phyloP scores from a whole-genome alignment of 2,329 filamentous ascomycete species.

The Alternaria triticimaculans region DNA sequence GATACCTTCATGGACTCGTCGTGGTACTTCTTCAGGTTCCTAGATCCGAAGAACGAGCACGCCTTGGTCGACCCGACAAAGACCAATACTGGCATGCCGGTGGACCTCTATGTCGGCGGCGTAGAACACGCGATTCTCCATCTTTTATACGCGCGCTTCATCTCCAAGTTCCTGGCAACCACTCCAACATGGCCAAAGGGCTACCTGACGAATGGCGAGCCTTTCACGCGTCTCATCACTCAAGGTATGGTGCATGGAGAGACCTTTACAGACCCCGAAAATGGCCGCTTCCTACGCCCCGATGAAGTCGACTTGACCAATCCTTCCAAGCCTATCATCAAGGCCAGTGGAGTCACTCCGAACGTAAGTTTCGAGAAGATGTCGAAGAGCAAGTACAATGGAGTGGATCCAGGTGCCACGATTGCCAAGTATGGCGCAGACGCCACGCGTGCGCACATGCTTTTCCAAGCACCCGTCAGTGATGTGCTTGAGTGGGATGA shows the following conservation, averaged over 20 bases:
- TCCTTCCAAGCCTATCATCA: conserved; percentile 65
- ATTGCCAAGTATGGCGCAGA: conserved; percentile 81
- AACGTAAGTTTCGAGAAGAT: conserved; percentile 83
- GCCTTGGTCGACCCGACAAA: conserved; percentile 67
- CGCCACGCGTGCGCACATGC: conserved; percentile 81
- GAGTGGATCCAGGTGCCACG: conserved; percentile 78
- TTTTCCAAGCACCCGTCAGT: conserved; percentile 85
- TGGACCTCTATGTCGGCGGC: conserved; percentile 88
- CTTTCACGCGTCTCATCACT: conserved; percentile 81
- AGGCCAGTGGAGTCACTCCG: conserved; percentile 64
- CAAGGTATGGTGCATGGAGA: conserved; percentile 94
- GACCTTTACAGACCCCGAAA: conserved; percentile 77
- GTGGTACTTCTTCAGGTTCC: conserved; percentile 88
- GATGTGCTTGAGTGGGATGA: conserved; percentile 91
- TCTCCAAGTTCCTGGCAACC: conserved; percentile 81
- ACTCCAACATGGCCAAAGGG: conserved; percentile 55
- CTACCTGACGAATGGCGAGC: conserved; percentile 63
- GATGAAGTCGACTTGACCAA: conserved; percentile 73
- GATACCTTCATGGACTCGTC: conserved; percentile 96
- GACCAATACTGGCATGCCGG: conserved; percentile 67
- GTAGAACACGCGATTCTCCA: conserved; percentile 92
- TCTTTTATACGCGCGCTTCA: conserved; percentile 86
- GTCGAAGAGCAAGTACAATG: conserved; percentile 95
- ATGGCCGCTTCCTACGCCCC: conserved; percentile 77
- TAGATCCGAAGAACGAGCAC: conserved; percentile 70